A percentile compares a stretch with the other conserved stretches of the same genome.
Conservation (phyloP, 2,329 filamentous ascomycete species). For the Beauveria caledonica region DNA sequence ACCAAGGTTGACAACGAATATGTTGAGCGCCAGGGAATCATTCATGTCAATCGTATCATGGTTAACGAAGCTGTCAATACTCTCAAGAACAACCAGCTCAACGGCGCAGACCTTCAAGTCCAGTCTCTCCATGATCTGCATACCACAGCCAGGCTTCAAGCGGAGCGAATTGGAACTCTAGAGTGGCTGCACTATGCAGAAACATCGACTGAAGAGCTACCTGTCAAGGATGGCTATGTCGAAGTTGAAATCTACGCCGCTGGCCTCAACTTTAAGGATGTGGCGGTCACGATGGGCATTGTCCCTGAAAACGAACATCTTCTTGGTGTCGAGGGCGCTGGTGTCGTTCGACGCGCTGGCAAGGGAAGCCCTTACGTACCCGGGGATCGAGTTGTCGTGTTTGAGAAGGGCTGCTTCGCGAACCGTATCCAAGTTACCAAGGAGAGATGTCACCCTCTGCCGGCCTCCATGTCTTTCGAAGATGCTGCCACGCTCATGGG, state of each 20-base stretch:
- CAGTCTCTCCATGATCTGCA: not conserved
- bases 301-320: slow-evolving; percentile 1
- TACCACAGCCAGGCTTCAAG: not conserved
- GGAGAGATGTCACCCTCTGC: slow-evolving; percentile 20
- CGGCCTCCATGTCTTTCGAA: slow-evolving; percentile 26
- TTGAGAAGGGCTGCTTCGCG: not conserved
- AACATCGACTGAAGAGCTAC: slow-evolving; percentile 14
- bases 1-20: slow-evolving; percentile 12
- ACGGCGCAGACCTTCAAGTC: not conserved
- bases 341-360: slow-evolving; percentile 15
- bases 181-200: slow-evolving; percentile 8
- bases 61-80: slow-evolving; percentile 14
- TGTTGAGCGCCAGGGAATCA: slow-evolving; percentile 22
- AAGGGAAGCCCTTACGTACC: not conserved
- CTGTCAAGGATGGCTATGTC: slow-evolving; percentile 10
- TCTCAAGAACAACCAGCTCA: not conserved
- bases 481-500: slow-evolving; percentile 26
- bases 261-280: slow-evolving; percentile 13
- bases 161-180: slow-evolving; percentile 1
- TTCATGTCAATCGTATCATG: slow-evolving; percentile 17
- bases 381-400: slow-evolving; percentile 16
- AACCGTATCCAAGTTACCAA: not conserved
- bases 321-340: slow-evolving; percentile 16
- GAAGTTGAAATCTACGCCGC: slow-evolving; percentile 10
- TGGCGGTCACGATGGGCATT: slow-evolving; percentile 17